phyloP scores from a whole-genome alignment of 1,284 basidiomycete species.

The Puccinia sorghi region DNA sequence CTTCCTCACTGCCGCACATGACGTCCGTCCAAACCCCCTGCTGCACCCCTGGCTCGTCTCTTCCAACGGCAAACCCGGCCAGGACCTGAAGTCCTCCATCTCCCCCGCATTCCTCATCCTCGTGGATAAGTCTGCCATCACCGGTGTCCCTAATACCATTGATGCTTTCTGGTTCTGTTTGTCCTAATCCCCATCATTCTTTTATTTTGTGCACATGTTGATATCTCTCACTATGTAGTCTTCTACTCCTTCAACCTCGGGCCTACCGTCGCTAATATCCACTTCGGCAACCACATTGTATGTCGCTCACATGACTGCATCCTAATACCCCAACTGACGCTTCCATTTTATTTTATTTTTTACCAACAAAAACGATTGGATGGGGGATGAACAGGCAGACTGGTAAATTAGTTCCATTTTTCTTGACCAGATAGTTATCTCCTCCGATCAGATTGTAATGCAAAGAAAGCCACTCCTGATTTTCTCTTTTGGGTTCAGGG shows the following conservation, averaged over 20 bases:
- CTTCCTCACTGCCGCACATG: constrained; percentile 17
- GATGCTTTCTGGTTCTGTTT: constrained; percentile 46
- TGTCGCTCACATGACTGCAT: not conserved
- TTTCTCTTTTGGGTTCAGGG: constrained; percentile 3
- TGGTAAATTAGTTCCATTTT: not conserved
- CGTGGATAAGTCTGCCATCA: constrained; percentile 37
- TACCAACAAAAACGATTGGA: not conserved
- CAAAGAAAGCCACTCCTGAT: too few relatives aligned
- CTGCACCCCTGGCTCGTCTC: constrained; percentile 30
- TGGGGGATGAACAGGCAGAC: not conserved
- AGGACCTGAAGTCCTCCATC: not conserved
- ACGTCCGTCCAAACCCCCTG: constrained; percentile 16
- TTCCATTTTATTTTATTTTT: not conserved
- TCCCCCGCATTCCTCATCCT: constrained; percentile 35
- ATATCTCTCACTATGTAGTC: not conserved
- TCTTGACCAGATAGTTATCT: not conserved
- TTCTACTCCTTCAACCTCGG: constrained; percentile 45
- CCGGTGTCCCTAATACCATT: constrained; percentile 31
- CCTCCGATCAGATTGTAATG: not conserved
- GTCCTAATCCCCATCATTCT: not conserved
- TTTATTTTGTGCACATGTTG: not conserved
- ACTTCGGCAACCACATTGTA: constrained; percentile 43
- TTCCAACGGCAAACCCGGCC: constrained; percentile 16
- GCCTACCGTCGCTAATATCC: constrained; percentile 31
- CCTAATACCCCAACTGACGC: not conserved